Evolutionary conservation across 495 filamentous ascomycete genomes (phyloP), one percentile per base, ranked within the genome.

Genomic region (Trichoderma gamsii): DNA sequence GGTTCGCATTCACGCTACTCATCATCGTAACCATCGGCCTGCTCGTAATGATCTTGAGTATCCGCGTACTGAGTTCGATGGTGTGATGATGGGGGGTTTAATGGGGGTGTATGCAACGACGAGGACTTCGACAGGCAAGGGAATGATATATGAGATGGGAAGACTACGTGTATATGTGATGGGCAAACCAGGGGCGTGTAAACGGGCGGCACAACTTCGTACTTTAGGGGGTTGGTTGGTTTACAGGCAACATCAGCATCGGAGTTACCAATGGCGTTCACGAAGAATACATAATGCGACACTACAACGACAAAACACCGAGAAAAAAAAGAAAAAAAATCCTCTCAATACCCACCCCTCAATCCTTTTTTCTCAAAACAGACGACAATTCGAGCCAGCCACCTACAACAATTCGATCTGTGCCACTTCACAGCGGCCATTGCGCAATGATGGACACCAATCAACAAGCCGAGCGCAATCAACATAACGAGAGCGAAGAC

Each of bases 11-110:
- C 73, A 90, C 89, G 41, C 74, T 97, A 68, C 82, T 98, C 70
- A 94, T 97, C 67, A 87, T 97, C 43, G 92, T 97, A 38, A 97
- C 94, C 21, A 96, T 97, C 74, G 94, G 94, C 29, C 77, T 98
- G 76, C 81, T 98, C 46, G 89, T 97, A 71, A 98, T 98, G 94
- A 96, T 96, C 70, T 79, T 97, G 75, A 96, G 92, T 79, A 92
- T 97, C 71, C 83, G 85, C 41, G 80, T 96, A 38, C 77, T 95
- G 44, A 71, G 76, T 32, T 73, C 73, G 76, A 84, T 83, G 69
- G 79, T 79, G 70, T 77, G 78, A 29, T 81, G 70, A 77, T 4
- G 1, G 18, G 6, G 66, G 41, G 41, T 43, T n/a, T 29, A n/a
- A 23, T n/a, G 27, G 18, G 6, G 18, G 4, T 3, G 18, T 49